These are phyloP conservation scores for Phytophthora citrophthora DNA, from an alignment of 352 stramenopile species.

Conservation along the genomic window DNA sequence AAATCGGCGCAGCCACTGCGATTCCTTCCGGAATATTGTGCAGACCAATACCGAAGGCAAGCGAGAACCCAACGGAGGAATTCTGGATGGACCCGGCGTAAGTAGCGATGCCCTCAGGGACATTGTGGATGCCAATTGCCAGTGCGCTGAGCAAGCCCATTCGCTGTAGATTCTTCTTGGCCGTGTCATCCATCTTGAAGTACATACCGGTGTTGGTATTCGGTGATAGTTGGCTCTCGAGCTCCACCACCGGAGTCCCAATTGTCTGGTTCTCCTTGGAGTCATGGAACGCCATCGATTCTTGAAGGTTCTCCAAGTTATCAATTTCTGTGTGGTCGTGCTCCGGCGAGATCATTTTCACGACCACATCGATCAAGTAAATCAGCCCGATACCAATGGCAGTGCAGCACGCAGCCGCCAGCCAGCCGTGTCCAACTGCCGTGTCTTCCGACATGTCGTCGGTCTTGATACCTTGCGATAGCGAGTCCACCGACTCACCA, in stretches of 20 bases:
- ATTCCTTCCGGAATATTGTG: constrained; percentile 98
- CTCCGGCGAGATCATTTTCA: constrained; percentile 10
- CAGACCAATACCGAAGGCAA: constrained; percentile 94
- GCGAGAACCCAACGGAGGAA: constrained; percentile 81
- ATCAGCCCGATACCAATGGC: constrained; percentile 5
- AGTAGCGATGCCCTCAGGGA: constrained; percentile 96
- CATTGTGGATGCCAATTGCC: constrained; percentile 96
- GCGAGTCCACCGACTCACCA: constrained; percentile 32
- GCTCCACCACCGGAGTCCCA: constrained; percentile 11
- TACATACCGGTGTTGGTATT: constrained; percentile 22
- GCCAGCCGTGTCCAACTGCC: constrained; percentile 43
- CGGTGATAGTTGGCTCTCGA: constrained; percentile 36
- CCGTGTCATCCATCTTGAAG: constrained; percentile 43
- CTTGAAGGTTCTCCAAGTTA: constrained; percentile 27
- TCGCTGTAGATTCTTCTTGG: constrained; percentile 59
- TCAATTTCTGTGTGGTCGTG: constrained; percentile 9
- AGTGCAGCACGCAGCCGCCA: background rate
- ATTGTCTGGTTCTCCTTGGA: constrained; percentile 14
- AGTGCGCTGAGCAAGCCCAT: constrained; percentile 93
- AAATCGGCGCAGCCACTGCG: constrained; percentile 95
- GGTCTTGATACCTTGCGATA: constrained; percentile 37
- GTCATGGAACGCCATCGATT: constrained; percentile 29
- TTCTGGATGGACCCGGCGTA: constrained; percentile 92
- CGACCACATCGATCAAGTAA: constrained; percentile 9
- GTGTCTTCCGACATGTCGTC: constrained; percentile 38